Evolutionary conservation across 2,329 filamentous ascomycete species (phyloP), one percentile per base, ranked within the genome.

Genomic region (Ascochyta pisi): DNA sequence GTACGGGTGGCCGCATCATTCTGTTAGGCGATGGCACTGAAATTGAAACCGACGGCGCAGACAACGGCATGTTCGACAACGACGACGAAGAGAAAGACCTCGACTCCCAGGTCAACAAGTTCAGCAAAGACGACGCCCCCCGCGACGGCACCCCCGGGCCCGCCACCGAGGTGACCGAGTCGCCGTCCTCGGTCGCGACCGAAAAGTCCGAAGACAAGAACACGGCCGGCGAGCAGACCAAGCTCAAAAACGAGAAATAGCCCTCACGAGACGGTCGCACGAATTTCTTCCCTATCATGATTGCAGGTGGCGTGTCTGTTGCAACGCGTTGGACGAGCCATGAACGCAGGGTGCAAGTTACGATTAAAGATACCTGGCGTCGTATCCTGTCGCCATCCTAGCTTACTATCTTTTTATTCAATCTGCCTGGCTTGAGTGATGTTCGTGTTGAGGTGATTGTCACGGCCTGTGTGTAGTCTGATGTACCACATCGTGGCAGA

Each of bases 11-110:
- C 67, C 88, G 93, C 69, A 92, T 97, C 76, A 98, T 98, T 77
- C 88, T 96, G 74, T 86, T 99, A 67, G 93, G 94, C 65, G 93
- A 98, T 81, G 95, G 94, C 70, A 96, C 92, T 71, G 93, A 97
- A 82, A 87, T 96, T 75, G 83, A 93, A 71, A 92, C 91, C 66
- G 92, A 95, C 77, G 90, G 90, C 74, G 88, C 92, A 77, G 92
- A 97, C 73, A 87, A 90, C 63, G 92, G 96, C 70, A 94, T 96
- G 88, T 96, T 97, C 78, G 92, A 97, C 76, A 89, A 92, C 69
- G 89, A 92, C 74, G 91, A 96, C 72, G 85, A 87, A 68, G 91
- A 96, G 72, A 91, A 91, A 76, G 92, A 96, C 73, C 83, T 93
- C 62, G 88, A 86, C 63, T 93, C 89, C 76, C 92, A 96, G 79